Base-by-base conservation (phyloP, 2,329 filamentous ascomycete species). In the Ustulina deusta region DNA sequence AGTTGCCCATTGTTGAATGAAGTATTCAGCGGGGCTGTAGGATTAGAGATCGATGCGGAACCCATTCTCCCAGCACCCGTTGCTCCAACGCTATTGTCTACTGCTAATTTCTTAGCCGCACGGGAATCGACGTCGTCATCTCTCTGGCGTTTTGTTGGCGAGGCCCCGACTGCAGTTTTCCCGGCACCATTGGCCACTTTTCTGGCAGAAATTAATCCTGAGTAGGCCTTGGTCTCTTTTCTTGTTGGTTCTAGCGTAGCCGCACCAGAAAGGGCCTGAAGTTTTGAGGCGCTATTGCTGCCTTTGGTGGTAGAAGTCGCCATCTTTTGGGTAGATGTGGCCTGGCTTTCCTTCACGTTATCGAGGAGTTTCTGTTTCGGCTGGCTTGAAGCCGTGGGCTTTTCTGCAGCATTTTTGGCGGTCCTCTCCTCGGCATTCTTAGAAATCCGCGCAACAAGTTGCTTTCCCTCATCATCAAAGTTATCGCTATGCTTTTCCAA, bases 81-180 rank as follows among this genome's bases (percentile, higher is more conserved):
- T 70, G 71, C 68, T 2, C 75, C 72, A 2, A 73, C 36, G 17
- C 74, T 73, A 2, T 71, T 68, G 57, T 79, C 78, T 9, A 79
- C 73, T 0, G 80, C 79, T 20, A 79, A 69, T 69, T 82, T 83
- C 74, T 83, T 83, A 1, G 75, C 63, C 1, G 73, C 76, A 34
- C 81, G 79, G 1, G 72, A 63, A 46, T 82, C 81, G 2, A 67
- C 65, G 63, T 83, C 81, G 20, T 82, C 81, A 54, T 83, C 81
- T 29, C 81, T 76, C 6, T 75, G 73, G 34, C 81, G 76, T 70
- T 83, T 83, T 4, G 75, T 56, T 17, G 69, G 66, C 20, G 69
- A 69, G 22, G 54, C 56, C 1, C 20, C 56, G n/a, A 48, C 51
- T 6, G 65, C 69, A 17, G 60, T 29, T 44, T 77, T 76, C 2